These are phyloP conservation scores for Populus davidiana DNA, from an alignment of 345 rosid genomes.

Conservation along the genomic window DNA sequence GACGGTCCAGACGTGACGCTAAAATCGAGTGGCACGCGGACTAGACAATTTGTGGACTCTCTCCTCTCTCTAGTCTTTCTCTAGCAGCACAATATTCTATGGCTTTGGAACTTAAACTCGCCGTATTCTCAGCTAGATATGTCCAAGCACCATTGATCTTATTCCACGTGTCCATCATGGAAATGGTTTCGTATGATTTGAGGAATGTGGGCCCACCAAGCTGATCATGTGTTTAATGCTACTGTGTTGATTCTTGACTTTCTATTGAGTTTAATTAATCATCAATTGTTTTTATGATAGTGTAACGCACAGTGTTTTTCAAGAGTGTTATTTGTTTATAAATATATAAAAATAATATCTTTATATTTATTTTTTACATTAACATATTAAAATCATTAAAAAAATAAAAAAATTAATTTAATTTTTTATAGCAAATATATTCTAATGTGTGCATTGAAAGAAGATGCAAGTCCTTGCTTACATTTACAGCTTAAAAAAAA, in stretches of 20 bases:
- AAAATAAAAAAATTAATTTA: too few relatives aligned
- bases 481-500: too few relatives aligned
- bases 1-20: conserved; percentile 37
- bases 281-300: too few relatives aligned
- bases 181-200: background rate
- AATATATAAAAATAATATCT: too few relatives aligned
- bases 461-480: too few relatives aligned
- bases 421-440: too few relatives aligned
- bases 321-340: too few relatives aligned
- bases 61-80: background rate
- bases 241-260: background rate
- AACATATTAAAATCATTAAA: too few relatives aligned
- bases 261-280: background rate
- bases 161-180: conserved; percentile 15
- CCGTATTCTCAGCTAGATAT: conserved; percentile 32
- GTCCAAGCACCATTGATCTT: background rate
- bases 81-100: conserved; percentile 34
- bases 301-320: too few relatives aligned
- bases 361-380: too few relatives aligned
- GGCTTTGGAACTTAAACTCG: conserved; percentile 48
- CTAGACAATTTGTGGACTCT: background rate
- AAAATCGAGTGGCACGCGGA: conserved; percentile 52
- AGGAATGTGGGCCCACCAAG: background rate
- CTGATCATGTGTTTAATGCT: background rate
- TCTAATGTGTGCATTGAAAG: too few relatives aligned